These are phyloP conservation scores for Pascua guehoae DNA, from an alignment of 1,284 basidiomycete genomes.

Conservation along the genomic window DNA sequence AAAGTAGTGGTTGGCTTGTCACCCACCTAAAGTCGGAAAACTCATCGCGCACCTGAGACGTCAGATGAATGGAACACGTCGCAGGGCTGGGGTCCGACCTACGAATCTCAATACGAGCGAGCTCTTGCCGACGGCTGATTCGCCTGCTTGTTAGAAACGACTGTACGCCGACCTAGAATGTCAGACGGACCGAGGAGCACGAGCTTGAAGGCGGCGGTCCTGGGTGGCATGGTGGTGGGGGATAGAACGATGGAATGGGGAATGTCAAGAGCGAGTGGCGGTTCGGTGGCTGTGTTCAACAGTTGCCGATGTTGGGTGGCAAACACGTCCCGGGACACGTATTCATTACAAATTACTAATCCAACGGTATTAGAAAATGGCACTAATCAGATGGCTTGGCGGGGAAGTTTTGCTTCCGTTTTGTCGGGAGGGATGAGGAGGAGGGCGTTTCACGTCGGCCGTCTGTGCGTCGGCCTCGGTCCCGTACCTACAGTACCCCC, in stretches of 20 bases:
- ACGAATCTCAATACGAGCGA: conserved; percentile 93
- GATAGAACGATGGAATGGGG: too few species aligned
- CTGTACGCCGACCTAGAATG: too few species aligned
- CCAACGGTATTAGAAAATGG: too few species aligned
- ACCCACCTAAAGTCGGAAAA: conserved; percentile 92
- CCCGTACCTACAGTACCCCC: too few species aligned
- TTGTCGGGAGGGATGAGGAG: too few species aligned
- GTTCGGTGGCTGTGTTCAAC: too few species aligned
- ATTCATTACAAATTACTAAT: too few species aligned
- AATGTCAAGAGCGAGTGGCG: too few species aligned
- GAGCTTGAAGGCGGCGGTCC: conserved; percentile 60
- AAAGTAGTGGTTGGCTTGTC: background rate
- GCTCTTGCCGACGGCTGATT: conserved; percentile 96
- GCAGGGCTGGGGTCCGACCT: conserved; percentile 37
- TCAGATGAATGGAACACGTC: background rate
- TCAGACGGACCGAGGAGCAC: conserved; percentile 70
- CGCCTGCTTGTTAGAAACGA: conserved; percentile 57
- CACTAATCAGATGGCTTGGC: too few species aligned
- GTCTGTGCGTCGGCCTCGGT: too few species aligned
- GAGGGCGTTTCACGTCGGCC: too few species aligned
- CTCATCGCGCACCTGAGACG: conserved; percentile 64
- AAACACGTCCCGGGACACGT: background rate
- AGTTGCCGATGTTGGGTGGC: conserved; percentile 1
- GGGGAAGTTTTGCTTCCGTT: too few species aligned
- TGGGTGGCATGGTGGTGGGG: conserved; percentile 28